Conservation (phyloP, 805 yeast genomes). For the Candida hispaniensis region DNA sequence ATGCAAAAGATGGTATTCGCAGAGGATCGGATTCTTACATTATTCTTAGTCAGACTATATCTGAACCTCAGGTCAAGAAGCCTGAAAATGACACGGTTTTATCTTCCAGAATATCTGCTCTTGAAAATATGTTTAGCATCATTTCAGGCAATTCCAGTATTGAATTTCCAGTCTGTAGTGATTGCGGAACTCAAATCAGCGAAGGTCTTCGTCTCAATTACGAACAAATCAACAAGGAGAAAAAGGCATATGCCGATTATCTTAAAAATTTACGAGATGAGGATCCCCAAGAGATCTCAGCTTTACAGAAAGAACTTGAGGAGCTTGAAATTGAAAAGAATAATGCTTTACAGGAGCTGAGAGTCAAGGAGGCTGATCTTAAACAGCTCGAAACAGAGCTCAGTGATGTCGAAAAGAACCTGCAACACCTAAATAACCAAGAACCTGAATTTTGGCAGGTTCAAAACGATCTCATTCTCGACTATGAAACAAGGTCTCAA, state of each 20-base stretch:
- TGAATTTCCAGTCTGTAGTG: slow-evolving; percentile 80
- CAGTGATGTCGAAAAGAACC: slow-evolving; percentile 32
- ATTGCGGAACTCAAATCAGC: slow-evolving; percentile 61
- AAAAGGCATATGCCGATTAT: slow-evolving; percentile 67
- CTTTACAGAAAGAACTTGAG: slow-evolving; percentile 36
- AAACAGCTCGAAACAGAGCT: slow-evolving; percentile 32
- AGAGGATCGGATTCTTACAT: too few relatives aligned
- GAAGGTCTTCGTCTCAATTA: slow-evolving; percentile 57
- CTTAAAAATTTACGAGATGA: slow-evolving; percentile 50
- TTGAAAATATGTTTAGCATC: slow-evolving; percentile 11
- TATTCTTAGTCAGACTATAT: too few relatives aligned
- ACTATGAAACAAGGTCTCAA: slow-evolving; percentile 39
- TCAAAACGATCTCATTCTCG: slow-evolving; percentile 48
- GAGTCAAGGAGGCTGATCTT: slow-evolving; percentile 41
- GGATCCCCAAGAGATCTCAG: slow-evolving; percentile 38
- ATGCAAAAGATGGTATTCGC: too few relatives aligned
- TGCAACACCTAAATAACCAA: slow-evolving; percentile 28
- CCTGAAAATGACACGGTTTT: too few relatives aligned
- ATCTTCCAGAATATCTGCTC: slow-evolving; percentile 9
- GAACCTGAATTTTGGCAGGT: slow-evolving; percentile 30
- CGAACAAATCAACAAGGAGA: slow-evolving; percentile 63
- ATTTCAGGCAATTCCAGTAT: slow-evolving; percentile 40
- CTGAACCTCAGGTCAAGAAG: too few relatives aligned
- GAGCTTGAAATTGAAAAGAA: slow-evolving; percentile 28
- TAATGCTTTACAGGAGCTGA: slow-evolving; percentile 32